A percentile compares a stretch with the other conserved stretches of the same genome.
Conservation (phyloP, 2,329 filamentous ascomycete species). For the Stagonosporopsis rhizophila region DNA sequence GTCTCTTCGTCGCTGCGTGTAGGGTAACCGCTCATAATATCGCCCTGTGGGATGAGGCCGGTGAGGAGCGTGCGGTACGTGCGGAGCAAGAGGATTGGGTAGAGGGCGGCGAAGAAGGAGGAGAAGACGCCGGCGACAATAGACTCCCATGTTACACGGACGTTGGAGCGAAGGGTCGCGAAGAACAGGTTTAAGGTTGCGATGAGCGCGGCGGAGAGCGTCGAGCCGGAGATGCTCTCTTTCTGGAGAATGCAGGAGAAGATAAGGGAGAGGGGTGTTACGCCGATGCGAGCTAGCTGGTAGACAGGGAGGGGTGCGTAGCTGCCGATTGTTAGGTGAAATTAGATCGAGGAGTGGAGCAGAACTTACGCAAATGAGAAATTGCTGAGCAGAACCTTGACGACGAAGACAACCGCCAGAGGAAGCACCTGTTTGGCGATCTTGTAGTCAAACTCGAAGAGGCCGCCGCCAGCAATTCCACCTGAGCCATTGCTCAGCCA, state of each 20-base stretch:
- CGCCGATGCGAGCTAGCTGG: slow-evolving; percentile 59
- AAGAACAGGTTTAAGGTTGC: slow-evolving; percentile 60
- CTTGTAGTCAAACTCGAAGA: slow-evolving; percentile 60
- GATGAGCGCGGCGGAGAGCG: slow-evolving; percentile 59
- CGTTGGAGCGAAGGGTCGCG: slow-evolving; percentile 54
- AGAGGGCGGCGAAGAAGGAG: slow-evolving; percentile 59
- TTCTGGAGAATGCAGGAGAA: slow-evolving; percentile 57
- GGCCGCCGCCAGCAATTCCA: slow-evolving; percentile 61
- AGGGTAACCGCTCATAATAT: slow-evolving; percentile 52
- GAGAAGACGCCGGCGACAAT: slow-evolving; percentile 61
- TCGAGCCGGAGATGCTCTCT: slow-evolving; percentile 56
- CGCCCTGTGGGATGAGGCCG: slow-evolving; percentile 53
- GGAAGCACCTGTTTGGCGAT: slow-evolving; percentile 58
- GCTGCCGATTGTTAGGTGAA: slow-evolving; percentile 36
- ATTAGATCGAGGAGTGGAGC: not conserved
- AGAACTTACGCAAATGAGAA: slow-evolving; percentile 59
- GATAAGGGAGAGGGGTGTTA: slow-evolving; percentile 58
- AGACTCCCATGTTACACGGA: slow-evolving; percentile 60
- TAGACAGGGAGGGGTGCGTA: slow-evolving; percentile 62
- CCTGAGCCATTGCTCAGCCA: slow-evolving; percentile 53
- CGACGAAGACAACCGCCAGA: slow-evolving; percentile 58
- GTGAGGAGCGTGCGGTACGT: slow-evolving; percentile 58
- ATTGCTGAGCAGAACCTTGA: slow-evolving; percentile 61
- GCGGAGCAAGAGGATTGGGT: slow-evolving; percentile 59
- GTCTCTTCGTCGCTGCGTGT: slow-evolving; percentile 37